These are phyloP conservation scores for Theobroma grandiflorum DNA, from an alignment of 441 rosid genomes.

Conservation along the genomic window DNA sequence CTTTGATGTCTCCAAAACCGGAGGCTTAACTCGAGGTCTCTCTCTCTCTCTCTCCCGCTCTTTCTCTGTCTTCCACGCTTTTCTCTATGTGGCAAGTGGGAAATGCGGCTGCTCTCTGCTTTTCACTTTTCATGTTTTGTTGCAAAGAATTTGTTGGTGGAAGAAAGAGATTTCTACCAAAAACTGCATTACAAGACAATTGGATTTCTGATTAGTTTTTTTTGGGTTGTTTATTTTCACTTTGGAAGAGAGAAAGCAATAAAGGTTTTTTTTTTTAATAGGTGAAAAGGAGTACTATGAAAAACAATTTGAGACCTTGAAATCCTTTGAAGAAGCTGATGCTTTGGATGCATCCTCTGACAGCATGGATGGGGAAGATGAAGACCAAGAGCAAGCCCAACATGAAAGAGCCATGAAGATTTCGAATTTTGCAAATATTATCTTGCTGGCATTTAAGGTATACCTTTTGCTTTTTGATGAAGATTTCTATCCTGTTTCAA, in stretches of 20 bases:
- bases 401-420: conserved; percentile 82
- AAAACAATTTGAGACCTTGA: conserved; percentile 69
- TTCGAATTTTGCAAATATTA: conserved; percentile 77
- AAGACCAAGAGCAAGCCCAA: conserved; percentile 51
- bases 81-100: not conserved
- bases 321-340: conserved; percentile 86
- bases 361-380: conserved; percentile 38
- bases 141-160: not conserved
- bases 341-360: conserved; percentile 36
- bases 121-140: not conserved
- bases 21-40: conserved; percentile 28
- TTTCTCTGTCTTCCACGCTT: not conserved
- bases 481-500: not conserved
- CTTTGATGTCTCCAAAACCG: conserved; percentile 46
- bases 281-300: conserved; percentile 87
- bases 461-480: not conserved
- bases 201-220: not conserved
- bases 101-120: not conserved
- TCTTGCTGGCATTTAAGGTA: conserved; percentile 79
- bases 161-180: not conserved
- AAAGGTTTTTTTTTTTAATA: conserved; percentile 15
- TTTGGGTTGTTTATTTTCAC: not conserved
- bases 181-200: no score
- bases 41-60: not conserved
- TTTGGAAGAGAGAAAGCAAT: no score